Evolutionary conservation across 2,329 filamentous ascomycete genomes (phyloP).

Genomic region (Hawksworthiomyces lignivorus): DNA sequence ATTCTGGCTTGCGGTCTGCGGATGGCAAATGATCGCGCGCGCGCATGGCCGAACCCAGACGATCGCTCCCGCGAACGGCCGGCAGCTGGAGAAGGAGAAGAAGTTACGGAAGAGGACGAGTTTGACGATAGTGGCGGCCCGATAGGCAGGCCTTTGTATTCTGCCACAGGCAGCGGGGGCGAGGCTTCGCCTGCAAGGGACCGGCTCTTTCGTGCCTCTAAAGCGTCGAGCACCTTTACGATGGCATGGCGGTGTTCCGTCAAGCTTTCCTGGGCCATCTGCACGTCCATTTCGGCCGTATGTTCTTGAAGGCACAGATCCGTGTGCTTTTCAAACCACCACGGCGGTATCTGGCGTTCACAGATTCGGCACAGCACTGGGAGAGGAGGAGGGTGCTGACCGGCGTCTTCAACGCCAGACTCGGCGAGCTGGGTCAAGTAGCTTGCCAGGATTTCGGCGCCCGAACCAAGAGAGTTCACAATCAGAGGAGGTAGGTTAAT

Average conservation of each 20-base stretch:
- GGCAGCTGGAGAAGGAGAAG: constrained; percentile 63
- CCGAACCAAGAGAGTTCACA: constrained; percentile 88
- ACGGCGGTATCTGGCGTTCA: constrained; percentile 91
- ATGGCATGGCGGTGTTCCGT: constrained; percentile 90
- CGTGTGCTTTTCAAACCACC: constrained; percentile 99
- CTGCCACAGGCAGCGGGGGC: constrained; percentile 49
- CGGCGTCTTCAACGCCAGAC: constrained; percentile 65
- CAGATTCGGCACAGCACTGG: constrained; percentile 94
- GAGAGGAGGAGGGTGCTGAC: constrained; percentile 68
- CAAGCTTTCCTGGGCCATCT: constrained; percentile 86
- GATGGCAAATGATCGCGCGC: constrained; percentile 83
- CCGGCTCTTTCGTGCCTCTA: constrained; percentile 70
- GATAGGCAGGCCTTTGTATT: constrained; percentile 84
- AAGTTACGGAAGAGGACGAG: constrained; percentile 27
- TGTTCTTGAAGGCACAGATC: constrained; percentile 95
- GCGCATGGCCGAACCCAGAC: constrained; percentile 66
- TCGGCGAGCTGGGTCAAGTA: constrained; percentile 89
- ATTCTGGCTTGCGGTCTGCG: constrained; percentile 85
- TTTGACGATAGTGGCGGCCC: constrained; percentile 65
- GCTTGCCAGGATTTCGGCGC: constrained; percentile 87
- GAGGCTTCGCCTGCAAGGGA: constrained; percentile 47
- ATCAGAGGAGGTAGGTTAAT: constrained; percentile 87
- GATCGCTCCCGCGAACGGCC: constrained; percentile 66
- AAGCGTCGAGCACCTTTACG: constrained; percentile 86
- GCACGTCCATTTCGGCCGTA: constrained; percentile 93